phyloP scores from a whole-genome alignment of 2,329 filamentous ascomycete genomes.

The Ophiostoma angusticollis region DNA sequence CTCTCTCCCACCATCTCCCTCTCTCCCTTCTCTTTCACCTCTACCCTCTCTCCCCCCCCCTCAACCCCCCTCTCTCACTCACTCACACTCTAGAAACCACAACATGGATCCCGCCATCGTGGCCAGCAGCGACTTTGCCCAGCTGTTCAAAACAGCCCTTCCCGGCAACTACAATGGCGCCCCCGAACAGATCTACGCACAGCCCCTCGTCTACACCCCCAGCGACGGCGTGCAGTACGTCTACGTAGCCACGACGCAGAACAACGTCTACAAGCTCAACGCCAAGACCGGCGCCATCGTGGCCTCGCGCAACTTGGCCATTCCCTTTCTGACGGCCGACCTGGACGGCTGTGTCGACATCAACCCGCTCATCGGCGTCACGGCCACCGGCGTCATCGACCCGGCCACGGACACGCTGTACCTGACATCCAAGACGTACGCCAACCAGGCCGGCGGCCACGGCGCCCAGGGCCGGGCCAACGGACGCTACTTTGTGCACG shows the following conservation, averaged over 20 bases:
- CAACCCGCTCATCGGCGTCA: conserved; percentile 33
- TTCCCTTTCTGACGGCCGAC: conserved; percentile 34
- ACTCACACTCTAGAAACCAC: conserved; percentile 30
- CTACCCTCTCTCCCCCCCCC: neutral
- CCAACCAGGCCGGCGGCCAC: conserved; percentile 21
- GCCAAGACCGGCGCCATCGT: conserved; percentile 32
- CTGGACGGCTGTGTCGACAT: conserved; percentile 35
- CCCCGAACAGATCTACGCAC: conserved; percentile 38
- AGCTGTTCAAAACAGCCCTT: conserved; percentile 38
- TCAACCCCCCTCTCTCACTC: neutral
- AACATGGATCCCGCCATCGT: conserved; percentile 51
- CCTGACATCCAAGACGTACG: conserved; percentile 36
- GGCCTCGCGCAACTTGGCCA: conserved; percentile 26
- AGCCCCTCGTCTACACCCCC: conserved; percentile 36
- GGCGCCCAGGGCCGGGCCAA: conserved; percentile 26
- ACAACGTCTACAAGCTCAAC: conserved; percentile 36
- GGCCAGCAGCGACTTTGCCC: conserved; percentile 39
- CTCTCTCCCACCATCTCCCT: neutral
- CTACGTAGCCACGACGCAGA: conserved; percentile 37
- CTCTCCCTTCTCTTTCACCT: neutral
- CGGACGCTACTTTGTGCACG: conserved; percentile 33
- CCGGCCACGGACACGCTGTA: conserved; percentile 36
- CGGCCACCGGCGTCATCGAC: conserved; percentile 38
- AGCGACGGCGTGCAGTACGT: conserved; percentile 28
- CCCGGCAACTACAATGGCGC: conserved; percentile 38